A percentile compares a stretch with the other conserved stretches of the same genome.
Conservation (phyloP, 257 asterid genomes). For the Euphrasia confusa region DNA sequence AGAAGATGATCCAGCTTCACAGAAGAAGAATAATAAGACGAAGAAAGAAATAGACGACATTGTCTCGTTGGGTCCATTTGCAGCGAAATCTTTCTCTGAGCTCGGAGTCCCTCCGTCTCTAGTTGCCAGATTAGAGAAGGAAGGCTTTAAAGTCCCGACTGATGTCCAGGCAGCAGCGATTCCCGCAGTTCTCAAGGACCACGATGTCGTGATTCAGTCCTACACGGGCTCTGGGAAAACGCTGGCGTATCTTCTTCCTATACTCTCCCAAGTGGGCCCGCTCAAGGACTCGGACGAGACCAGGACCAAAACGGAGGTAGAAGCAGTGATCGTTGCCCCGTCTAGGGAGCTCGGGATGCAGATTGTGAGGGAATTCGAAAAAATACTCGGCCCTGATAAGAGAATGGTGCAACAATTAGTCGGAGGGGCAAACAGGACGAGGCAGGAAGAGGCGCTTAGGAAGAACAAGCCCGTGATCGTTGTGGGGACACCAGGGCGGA, state of each 20-base stretch:
- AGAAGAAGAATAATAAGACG: constrained; percentile 27
- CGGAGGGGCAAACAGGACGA: constrained; percentile 89
- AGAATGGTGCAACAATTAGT: constrained; percentile 92
- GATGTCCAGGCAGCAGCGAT: constrained; percentile 95
- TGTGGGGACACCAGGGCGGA: constrained; percentile 95
- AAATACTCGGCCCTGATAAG: constrained; percentile 82
- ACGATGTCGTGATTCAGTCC: constrained; percentile 86
- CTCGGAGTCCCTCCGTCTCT: constrained; percentile 72
- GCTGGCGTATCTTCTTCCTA: constrained; percentile 91
- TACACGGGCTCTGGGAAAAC: constrained; percentile 99
- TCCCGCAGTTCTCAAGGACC: constrained; percentile 68
- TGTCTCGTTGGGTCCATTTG: constrained; percentile 61
- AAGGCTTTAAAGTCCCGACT: constrained; percentile 77
- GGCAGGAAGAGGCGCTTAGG: constrained; percentile 93
- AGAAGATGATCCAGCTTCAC: constrained; percentile 25
- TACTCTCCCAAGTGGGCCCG: constrained; percentile 64
- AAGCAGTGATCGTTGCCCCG: constrained; percentile 95
- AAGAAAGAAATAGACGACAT: constrained; percentile 40
- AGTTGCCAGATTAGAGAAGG: constrained; percentile 68
- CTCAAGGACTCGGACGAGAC: constrained; percentile 38
- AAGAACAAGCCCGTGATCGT: constrained; percentile 85
- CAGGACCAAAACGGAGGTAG: constrained; percentile 42
- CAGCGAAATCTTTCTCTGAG: constrained; percentile 76
- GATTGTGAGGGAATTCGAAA: constrained; percentile 91
- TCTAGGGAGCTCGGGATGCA: constrained; percentile 99